Conservation (phyloP, 1,139 yeast genomes). For the Hanseniaspora gamundiae region DNA sequence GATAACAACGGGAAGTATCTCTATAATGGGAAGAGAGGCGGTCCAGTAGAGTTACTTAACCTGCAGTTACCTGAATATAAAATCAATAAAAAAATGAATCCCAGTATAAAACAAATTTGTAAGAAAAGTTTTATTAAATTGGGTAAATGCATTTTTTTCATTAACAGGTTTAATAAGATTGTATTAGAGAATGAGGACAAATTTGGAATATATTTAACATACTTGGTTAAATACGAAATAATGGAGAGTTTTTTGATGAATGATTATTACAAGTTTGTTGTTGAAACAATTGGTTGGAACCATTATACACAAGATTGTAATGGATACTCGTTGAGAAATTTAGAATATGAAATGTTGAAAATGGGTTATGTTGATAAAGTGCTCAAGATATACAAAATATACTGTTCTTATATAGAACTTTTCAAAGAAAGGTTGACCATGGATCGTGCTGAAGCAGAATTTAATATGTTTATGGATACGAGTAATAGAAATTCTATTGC, state of each 20-base stretch:
- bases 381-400: slow-evolving; percentile 8
- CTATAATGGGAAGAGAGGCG: background rate
- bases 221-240: background rate
- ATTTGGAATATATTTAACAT: background rate
- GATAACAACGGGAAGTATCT: too few relatives aligned
- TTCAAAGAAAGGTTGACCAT: slow-evolving; percentile 16
- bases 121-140: slow-evolving; percentile 20
- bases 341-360: background rate
- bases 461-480: slow-evolving; percentile 21
- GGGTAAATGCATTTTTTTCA: background rate
- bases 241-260: slow-evolving; percentile 1
- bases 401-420: slow-evolving; percentile 13
- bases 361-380: background rate
- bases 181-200: background rate
- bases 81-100: slow-evolving; percentile 60
- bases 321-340: background rate
- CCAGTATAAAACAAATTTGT: slow-evolving; percentile 55
- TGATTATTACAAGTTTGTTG: background rate
- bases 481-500: slow-evolving; percentile 13
- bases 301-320: background rate
- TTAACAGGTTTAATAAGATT: background rate
- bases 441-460: slow-evolving; percentile 21
- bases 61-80: slow-evolving; percentile 48
- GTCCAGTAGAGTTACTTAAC: slow-evolving; percentile 6
- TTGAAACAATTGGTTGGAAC: background rate